Percentiles rank a stretch among this genome's conserved stretches.
Evolutionary conservation across 345 rosid genomes (phyloP).

Genomic region (Toxicodendron radicans): DNA sequence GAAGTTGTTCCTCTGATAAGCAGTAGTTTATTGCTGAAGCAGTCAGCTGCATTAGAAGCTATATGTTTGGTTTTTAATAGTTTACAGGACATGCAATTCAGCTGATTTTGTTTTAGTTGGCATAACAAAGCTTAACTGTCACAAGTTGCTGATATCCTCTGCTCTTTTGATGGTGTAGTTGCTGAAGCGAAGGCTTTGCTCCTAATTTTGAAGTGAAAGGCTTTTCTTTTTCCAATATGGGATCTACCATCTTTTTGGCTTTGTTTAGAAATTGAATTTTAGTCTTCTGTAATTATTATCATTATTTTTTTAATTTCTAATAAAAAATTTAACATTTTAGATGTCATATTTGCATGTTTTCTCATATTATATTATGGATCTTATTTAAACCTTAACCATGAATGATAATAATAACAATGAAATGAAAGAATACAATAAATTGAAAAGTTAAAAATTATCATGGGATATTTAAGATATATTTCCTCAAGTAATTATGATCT

Average conservation of each 20-base stretch:
- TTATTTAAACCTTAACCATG: too few species aligned
- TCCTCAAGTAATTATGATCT: too few species aligned
- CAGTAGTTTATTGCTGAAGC: background rate
- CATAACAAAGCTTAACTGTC: background rate
- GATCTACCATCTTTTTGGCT: too few species aligned
- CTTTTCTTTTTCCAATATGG: too few species aligned
- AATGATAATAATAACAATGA: too few species aligned
- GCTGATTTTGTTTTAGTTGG: background rate
- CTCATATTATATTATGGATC: background rate
- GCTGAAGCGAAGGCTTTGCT: background rate
- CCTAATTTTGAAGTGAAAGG: background rate
- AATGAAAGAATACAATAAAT: too few species aligned
- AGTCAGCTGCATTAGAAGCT: background rate
- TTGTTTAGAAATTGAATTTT: background rate
- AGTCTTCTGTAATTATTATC: too few species aligned
- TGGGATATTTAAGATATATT: too few species aligned
- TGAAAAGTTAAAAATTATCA: too few species aligned
- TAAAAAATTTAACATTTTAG: conserved; percentile 2
- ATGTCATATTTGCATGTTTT: background rate
- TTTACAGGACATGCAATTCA: background rate
- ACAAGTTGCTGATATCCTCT: background rate
- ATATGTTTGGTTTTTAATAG: background rate
- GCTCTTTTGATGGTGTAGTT: background rate
- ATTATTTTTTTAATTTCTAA: background rate
- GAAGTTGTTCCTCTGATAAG: background rate